Evolutionary conservation across 768 basidiomycete species (phyloP).

Genomic region (Auricularia sp.): DNA sequence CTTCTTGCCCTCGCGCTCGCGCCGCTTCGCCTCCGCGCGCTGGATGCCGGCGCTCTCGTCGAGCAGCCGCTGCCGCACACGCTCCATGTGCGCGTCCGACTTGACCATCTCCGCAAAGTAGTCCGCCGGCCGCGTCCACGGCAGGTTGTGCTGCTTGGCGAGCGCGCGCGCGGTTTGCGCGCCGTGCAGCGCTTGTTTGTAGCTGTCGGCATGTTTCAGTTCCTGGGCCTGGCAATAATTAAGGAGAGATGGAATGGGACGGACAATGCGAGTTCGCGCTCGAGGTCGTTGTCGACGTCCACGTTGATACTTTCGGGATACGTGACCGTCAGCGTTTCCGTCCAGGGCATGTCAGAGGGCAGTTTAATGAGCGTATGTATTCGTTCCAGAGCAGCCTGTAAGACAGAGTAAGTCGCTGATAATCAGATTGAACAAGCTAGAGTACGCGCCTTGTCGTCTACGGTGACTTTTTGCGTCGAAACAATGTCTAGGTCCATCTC

Average conservation of each 20-base stretch:
- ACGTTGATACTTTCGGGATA: slow-evolving; percentile 67
- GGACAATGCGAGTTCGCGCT: slow-evolving; percentile 92
- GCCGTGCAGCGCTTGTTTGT: slow-evolving; percentile 86
- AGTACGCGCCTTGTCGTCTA: slow-evolving; percentile 59
- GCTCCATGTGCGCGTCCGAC: slow-evolving; percentile 94
- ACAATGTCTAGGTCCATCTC: slow-evolving; percentile 56
- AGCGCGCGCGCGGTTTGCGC: slow-evolving; percentile 67
- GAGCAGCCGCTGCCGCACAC: slow-evolving; percentile 80
- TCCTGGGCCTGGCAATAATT: too few relatives aligned
- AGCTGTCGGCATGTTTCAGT: slow-evolving; percentile 38
- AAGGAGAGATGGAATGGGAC: slow-evolving; percentile 19
- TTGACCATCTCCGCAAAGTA: slow-evolving; percentile 99
- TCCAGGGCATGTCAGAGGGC: slow-evolving; percentile 70
- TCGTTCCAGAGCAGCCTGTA: slow-evolving; percentile 65
- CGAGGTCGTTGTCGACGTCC: slow-evolving; percentile 80
- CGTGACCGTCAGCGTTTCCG: slow-evolving; percentile 64
- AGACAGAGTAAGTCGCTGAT: background rate
- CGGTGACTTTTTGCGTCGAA: slow-evolving; percentile 72
- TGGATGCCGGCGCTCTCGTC: slow-evolving; percentile 86
- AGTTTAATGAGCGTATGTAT: slow-evolving; percentile 71
- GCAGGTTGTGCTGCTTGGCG: slow-evolving; percentile 68
- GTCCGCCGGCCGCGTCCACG: slow-evolving; percentile 86
- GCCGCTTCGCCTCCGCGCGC: slow-evolving; percentile 82
- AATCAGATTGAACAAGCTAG: background rate
- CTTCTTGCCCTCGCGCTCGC: slow-evolving; percentile 92